phyloP scores from a whole-genome alignment of 768 basidiomycete genomes.

The Lactarius deliciosus region DNA sequence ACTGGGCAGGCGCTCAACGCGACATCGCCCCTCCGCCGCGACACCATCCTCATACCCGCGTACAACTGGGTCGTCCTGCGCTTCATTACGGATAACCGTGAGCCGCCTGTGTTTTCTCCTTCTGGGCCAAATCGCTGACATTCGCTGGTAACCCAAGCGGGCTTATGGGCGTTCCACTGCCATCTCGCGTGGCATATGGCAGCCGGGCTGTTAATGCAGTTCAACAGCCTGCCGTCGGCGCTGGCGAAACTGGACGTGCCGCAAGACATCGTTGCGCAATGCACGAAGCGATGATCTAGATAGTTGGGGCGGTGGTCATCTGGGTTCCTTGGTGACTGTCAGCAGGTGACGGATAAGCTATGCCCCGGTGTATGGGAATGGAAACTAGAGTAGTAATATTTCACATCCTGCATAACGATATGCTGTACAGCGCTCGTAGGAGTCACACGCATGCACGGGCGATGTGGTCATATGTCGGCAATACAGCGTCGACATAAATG shows the following conservation, averaged over 20 bases:
- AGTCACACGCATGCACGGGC: too few relatives aligned
- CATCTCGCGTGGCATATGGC: slow-evolving; percentile 28
- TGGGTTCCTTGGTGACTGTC: background rate
- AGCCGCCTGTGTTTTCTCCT: background rate
- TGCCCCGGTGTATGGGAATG: background rate
- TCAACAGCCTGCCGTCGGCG: slow-evolving; percentile 12
- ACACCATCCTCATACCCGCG: slow-evolving; percentile 25
- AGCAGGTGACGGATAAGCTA: background rate
- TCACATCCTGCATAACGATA: background rate
- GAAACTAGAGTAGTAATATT: background rate
- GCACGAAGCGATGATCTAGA: background rate
- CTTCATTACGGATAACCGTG: slow-evolving; percentile 27
- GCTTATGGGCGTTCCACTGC: slow-evolving; percentile 28
- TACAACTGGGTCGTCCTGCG: slow-evolving; percentile 23
- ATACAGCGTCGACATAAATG: background rate
- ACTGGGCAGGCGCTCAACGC: slow-evolving; percentile 17
- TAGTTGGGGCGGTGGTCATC: background rate
- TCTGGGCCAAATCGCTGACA: background rate
- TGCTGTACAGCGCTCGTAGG: background rate
- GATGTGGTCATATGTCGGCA: background rate
- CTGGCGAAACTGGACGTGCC: slow-evolving; percentile 19
- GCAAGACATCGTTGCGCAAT: slow-evolving; percentile 20
- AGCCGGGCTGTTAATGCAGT: slow-evolving; percentile 23
- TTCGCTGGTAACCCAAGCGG: background rate
- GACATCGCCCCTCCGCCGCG: slow-evolving; percentile 23